These are phyloP conservation scores for Thelonectria rubi DNA, from an alignment of 2,329 filamentous ascomycete species.

Conservation along the genomic window DNA sequence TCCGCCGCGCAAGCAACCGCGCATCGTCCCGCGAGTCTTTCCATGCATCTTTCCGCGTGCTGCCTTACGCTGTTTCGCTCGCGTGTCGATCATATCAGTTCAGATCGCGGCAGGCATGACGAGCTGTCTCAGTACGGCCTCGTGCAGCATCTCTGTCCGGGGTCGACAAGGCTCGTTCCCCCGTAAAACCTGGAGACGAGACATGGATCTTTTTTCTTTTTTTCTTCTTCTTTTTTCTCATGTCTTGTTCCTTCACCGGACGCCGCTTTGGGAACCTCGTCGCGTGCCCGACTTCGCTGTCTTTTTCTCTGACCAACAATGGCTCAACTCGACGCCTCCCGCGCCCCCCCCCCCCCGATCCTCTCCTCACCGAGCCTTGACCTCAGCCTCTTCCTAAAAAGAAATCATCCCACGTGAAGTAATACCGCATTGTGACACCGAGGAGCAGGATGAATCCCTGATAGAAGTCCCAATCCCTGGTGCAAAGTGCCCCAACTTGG, in stretches of 20 bases:
- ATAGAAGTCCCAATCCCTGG: background rate
- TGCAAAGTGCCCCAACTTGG: conserved; percentile 24
- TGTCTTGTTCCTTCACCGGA: conserved; percentile 29
- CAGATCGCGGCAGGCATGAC: conserved; percentile 20
- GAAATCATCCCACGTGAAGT: conserved; percentile 37
- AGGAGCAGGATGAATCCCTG: conserved; percentile 9
- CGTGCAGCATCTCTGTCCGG: conserved; percentile 5
- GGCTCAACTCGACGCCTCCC: background rate
- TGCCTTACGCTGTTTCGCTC: conserved; percentile 14
- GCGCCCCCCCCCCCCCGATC: background rate
- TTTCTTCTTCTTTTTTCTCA: too few relatives aligned
- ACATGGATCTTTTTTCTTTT: background rate
- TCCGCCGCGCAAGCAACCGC: background rate
- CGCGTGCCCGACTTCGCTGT: conserved; percentile 12
- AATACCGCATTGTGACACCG: conserved; percentile 41
- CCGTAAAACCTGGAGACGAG: background rate
- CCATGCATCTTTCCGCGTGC: background rate
- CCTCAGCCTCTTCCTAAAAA: background rate
- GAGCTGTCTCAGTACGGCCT: background rate
- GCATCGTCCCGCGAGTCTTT: conserved; percentile 22
- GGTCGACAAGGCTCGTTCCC: background rate
- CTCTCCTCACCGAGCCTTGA: conserved; percentile 3
- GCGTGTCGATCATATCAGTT: conserved; percentile 27
- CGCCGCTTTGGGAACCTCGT: background rate
- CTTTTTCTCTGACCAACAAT: background rate